Evolutionary conservation across 1,284 basidiomycete species (phyloP).

Genomic region (Albatrellus sp.): DNA sequence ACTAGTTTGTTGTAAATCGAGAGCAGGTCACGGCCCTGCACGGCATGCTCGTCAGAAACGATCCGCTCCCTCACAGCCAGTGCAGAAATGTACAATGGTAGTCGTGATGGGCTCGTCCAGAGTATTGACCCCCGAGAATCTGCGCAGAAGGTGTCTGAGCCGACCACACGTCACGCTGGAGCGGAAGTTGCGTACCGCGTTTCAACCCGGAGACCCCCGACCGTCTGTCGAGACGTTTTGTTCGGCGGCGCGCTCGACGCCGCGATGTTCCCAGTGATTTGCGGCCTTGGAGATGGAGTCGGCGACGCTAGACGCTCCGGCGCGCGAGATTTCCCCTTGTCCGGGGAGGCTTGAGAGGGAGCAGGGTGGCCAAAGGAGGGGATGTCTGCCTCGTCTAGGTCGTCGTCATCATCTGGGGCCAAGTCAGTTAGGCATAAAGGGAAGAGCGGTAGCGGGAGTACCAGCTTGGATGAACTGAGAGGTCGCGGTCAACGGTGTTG

Average conservation of each 20-base stretch:
- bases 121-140: constrained; percentile 74
- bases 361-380: constrained; percentile 51
- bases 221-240: constrained; percentile 42
- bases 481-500: constrained; percentile 42
- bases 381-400: constrained; percentile 66
- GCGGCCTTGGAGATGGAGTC: constrained; percentile 19
- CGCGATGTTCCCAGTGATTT: constrained; percentile 66
- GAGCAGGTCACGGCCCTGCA: constrained; percentile 70
- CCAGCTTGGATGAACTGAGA: constrained; percentile 73
- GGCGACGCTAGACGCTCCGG: constrained; percentile 43
- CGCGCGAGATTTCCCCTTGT: constrained; percentile 62
- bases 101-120: constrained; percentile 83
- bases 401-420: constrained; percentile 46
- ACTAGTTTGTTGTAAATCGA: constrained; percentile 88
- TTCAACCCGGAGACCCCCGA: constrained; percentile 81
- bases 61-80: background rate
- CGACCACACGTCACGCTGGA: background rate
- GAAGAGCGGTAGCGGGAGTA: constrained; percentile 7
- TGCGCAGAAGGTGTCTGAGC: constrained; percentile 17
- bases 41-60: constrained; percentile 1
- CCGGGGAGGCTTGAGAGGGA: constrained; percentile 27
- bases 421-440: background rate
- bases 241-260: constrained; percentile 26
- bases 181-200: constrained; percentile 45
- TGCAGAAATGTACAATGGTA: constrained; percentile 62